These are phyloP conservation scores for Leccinum disarticulatum DNA, from an alignment of 768 basidiomycete genomes.

Conservation along the genomic window DNA sequence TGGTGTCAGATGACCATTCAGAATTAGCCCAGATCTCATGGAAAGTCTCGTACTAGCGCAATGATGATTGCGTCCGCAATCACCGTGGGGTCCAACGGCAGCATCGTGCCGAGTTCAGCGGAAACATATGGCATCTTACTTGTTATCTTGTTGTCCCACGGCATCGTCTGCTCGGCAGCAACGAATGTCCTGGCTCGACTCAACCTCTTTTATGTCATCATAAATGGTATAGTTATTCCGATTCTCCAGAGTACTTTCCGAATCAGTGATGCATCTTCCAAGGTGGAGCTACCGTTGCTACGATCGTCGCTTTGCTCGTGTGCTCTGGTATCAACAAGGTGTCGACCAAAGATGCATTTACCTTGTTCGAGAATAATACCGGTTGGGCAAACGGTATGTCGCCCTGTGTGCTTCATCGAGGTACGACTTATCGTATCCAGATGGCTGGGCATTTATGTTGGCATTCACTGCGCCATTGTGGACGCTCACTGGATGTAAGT, in stretches of 20 bases:
- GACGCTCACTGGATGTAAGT: conserved; percentile 73
- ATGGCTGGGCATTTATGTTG: conserved; percentile 71
- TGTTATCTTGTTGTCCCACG: conserved; percentile 62
- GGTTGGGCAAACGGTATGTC: conserved; percentile 62
- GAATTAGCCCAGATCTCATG: not conserved
- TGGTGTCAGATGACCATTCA: not conserved
- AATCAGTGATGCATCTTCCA: conserved; percentile 1
- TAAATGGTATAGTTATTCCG: conserved; percentile 49
- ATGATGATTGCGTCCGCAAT: conserved; percentile 78
- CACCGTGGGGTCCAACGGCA: conserved; percentile 56
- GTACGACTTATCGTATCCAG: conserved; percentile 32
- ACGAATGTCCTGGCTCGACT: conserved; percentile 62
- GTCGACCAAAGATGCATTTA: conserved; percentile 67
- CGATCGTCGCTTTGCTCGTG: conserved; percentile 59
- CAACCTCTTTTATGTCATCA: conserved; percentile 65
- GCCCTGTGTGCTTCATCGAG: not conserved
- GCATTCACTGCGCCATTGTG: conserved; percentile 78
- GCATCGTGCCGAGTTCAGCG: conserved; percentile 48
- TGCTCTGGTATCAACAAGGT: conserved; percentile 55
- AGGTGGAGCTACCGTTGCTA: conserved; percentile 69
- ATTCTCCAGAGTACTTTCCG: not conserved
- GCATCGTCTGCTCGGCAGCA: conserved; percentile 68
- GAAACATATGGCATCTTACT: conserved; percentile 68
- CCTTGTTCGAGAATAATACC: conserved; percentile 66
- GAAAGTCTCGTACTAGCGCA: conserved; percentile 41